Evolutionary conservation across 2,329 filamentous ascomycete species (phyloP).

Genomic region (Microsporum ferrugineum): DNA sequence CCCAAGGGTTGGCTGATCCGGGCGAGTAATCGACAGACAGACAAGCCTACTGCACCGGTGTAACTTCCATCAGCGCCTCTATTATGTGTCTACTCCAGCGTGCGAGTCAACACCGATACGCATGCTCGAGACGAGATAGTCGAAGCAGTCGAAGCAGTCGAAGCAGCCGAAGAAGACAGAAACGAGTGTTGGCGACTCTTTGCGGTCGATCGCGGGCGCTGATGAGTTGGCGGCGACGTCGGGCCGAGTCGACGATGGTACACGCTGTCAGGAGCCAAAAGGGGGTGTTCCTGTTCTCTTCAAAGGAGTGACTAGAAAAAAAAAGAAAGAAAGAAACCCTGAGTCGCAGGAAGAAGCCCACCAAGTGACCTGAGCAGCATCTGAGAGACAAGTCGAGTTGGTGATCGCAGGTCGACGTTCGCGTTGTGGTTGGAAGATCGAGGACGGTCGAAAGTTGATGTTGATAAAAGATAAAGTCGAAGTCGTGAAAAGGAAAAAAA

Average conservation of each 20-base stretch:
- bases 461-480: not conserved
- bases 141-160: not conserved
- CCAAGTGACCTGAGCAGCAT: no score
- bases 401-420: not conserved
- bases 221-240: not conserved
- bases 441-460: not conserved
- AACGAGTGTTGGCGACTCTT: not conserved
- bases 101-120: not conserved
- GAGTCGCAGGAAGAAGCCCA: not conserved
- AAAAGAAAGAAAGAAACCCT: not conserved
- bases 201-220: not conserved
- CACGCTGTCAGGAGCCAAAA: not conserved
- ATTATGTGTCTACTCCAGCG: not conserved
- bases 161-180: no score
- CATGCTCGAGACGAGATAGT: not conserved
- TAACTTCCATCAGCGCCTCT: slow-evolving; percentile 9
- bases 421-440: not conserved
- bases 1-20: not conserved
- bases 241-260: not conserved
- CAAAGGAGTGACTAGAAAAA: not conserved
- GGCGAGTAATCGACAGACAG: not conserved
- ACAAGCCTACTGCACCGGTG: not conserved
- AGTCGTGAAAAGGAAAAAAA: not conserved
- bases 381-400: not conserved
- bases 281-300: not conserved